Evolutionary conservation across 2,329 filamentous ascomycete species (phyloP).

Genomic region (Byssochlamys sp.): DNA sequence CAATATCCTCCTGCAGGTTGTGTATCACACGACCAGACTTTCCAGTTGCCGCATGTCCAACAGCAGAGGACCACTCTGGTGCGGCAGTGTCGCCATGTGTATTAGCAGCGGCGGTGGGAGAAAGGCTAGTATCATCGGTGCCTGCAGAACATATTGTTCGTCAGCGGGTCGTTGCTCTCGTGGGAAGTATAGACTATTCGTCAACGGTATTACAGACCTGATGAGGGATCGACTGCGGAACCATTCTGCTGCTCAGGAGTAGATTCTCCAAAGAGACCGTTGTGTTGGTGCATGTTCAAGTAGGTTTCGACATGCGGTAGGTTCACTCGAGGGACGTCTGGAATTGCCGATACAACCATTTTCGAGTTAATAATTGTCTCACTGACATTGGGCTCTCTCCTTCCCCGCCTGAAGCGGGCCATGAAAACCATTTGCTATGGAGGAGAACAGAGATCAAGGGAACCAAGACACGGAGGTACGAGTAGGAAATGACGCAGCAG

Average conservation of each 20-base stretch:
- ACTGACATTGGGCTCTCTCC: constrained; percentile 12
- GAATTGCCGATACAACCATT: constrained; percentile 10
- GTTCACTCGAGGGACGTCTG: constrained; percentile 27
- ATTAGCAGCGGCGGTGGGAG: constrained; percentile 15
- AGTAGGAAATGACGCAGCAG: not conserved
- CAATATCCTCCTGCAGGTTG: constrained; percentile 42
- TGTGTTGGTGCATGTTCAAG: constrained; percentile 36
- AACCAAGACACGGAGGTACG: not conserved
- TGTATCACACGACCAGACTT: constrained; percentile 45
- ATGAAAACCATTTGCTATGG: constrained; percentile 8
- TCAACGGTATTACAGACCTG: constrained; percentile 3
- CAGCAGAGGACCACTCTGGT: constrained; percentile 41
- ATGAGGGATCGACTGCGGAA: constrained; percentile 9
- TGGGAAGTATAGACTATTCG: constrained; percentile 13
- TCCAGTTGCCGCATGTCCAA: constrained; percentile 40
- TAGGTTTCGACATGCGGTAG: constrained; percentile 33
- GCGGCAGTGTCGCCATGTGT: constrained; percentile 20
- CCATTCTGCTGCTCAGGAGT: constrained; percentile 17
- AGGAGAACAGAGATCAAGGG: constrained; percentile 3
- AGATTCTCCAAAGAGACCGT: constrained; percentile 26
- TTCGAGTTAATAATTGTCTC: constrained; percentile 19
- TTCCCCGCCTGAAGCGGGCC: constrained; percentile 22
- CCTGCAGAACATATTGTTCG: constrained; percentile 5
- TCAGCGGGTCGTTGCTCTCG: constrained; percentile 1
- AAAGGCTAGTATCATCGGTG: constrained; percentile 9